Base-by-base conservation (phyloP, 1,139 yeast genomes). In the Dujonia santamariae region DNA sequence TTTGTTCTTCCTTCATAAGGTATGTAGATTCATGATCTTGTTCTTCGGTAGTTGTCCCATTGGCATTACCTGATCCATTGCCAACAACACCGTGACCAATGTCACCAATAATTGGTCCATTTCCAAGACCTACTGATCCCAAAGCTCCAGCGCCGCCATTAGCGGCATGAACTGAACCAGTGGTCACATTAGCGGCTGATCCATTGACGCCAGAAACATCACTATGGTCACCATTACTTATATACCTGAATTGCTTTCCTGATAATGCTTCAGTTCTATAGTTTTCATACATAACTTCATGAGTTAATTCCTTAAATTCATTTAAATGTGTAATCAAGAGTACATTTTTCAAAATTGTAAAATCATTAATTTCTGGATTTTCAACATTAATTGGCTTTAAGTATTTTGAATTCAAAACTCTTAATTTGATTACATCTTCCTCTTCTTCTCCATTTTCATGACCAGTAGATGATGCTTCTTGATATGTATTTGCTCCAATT, bases 321-420 rank as follows among this genome's bases (percentile, higher is more conserved):
- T 82, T 84, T 50, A 83, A 66, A 56, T 83, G 90, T n/a, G 90
- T 82, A 28, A 85, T 85, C 44, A 83, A 67, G 41, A 83, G 58
- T 5, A 81, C 80, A 39, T 81, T 78, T 55, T 80, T 80, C 54
- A 83, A 68, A 36, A 74, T 67, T 9, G 82, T 69, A 49, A 82
- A 82, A 53, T 82, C 88, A 42, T 81, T 78, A 41, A 66, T 64
- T 14, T 64, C 71, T 3, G 78, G 71, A 53, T 78, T 76, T 47
- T 78, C 83, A 35, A 77, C 59, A 43, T 69, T 68, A 42, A 69
- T 59, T 5, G 72, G 72, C 39, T 59, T 61, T 26, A 65, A 42
- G 43, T 62, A 50, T 26, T 49, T 42, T 4, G 67, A 65, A 38
- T 63, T 59, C 38, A 65, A 58, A 7, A 63, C 56, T 45, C 73